Conservation (phyloP, 805 yeast species). For the Crinitomyces ghanaensis region DNA sequence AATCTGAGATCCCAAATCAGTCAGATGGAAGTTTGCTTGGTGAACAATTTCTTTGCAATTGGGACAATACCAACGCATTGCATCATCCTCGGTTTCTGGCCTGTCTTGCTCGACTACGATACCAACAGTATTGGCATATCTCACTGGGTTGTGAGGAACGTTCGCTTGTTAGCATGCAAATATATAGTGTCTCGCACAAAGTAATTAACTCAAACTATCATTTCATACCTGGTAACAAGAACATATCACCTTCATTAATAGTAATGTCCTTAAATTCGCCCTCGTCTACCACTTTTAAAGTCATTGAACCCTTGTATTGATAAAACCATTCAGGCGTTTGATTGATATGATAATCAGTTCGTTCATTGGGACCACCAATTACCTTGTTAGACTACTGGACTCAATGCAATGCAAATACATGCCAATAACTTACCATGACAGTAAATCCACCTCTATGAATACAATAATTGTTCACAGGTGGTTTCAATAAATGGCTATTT, state of each 20-base stretch:
- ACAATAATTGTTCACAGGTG: conserved; percentile 88
- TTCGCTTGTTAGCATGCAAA: conserved; percentile 38
- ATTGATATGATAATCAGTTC: conserved; percentile 88
- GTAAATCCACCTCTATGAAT: conserved; percentile 87
- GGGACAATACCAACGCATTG: conserved; percentile 79
- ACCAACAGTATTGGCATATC: conserved; percentile 79
- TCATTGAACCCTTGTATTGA: conserved; percentile 79
- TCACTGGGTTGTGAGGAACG: conserved; percentile 80
- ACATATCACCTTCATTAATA: conserved; percentile 81
- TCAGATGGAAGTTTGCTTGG: conserved; percentile 61
- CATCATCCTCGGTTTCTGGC: conserved; percentile 58
- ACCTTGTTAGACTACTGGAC: conserved; percentile 28
- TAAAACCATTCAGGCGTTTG: conserved; percentile 93
- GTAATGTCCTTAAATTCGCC: conserved; percentile 64
- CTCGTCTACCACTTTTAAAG: conserved; percentile 68
- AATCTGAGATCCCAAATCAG: conserved; percentile 82
- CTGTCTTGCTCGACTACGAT: conserved; percentile 88
- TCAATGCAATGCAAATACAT: conserved; percentile 13
- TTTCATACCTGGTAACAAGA: conserved; percentile 48
- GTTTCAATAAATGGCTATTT: conserved; percentile 63
- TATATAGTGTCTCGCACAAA: too few relatives aligned
- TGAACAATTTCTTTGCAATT: conserved; percentile 54
- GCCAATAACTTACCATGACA: too few relatives aligned
- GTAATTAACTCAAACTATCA: background rate
- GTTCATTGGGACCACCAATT: conserved; percentile 90